These are phyloP conservation scores for Rosa hybrid DNA, from an alignment of 331 rosid genomes.

Conservation along the genomic window DNA sequence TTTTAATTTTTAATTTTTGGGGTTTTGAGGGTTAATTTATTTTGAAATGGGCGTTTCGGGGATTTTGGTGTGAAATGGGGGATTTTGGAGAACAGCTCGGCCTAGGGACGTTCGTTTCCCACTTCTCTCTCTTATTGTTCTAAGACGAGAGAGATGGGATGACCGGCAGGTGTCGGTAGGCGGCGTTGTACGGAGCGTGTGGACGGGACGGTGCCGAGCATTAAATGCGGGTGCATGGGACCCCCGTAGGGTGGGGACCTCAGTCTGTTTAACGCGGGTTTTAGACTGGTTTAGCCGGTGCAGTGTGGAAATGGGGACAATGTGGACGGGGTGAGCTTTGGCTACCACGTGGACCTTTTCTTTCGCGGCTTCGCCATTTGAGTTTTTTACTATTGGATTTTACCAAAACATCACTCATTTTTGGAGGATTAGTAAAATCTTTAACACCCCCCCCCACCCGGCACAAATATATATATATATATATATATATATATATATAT, in stretches of 20 bases:
- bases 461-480: too few species aligned
- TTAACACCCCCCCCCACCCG: too few species aligned
- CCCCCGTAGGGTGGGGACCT: not conserved
- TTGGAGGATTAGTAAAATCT: too few species aligned
- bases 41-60: slow-evolving; percentile 20
- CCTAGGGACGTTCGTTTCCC: slow-evolving; percentile 58
- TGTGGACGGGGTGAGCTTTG: slow-evolving; percentile 16
- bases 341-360: slow-evolving; percentile 34
- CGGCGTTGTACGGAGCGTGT: slow-evolving; percentile 38
- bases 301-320: slow-evolving; percentile 21
- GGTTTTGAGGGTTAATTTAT: not conserved
- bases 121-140: slow-evolving; percentile 20
- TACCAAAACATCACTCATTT: not conserved
- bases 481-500: too few species aligned
- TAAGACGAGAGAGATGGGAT: not conserved
- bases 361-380: slow-evolving; percentile 18
- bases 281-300: slow-evolving; percentile 71
- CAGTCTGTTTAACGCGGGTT: slow-evolving; percentile 44
- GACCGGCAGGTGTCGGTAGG: slow-evolving; percentile 65
- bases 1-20: too few species aligned
- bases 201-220: slow-evolving; percentile 43
- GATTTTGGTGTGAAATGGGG: slow-evolving; percentile 21
- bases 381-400: not conserved
- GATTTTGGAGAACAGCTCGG: slow-evolving; percentile 85
- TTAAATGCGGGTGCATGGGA: slow-evolving; percentile 31